These are phyloP conservation scores for Marasmius tenuissimus DNA, from an alignment of 1,284 basidiomycete species.

Conservation along the genomic window DNA sequence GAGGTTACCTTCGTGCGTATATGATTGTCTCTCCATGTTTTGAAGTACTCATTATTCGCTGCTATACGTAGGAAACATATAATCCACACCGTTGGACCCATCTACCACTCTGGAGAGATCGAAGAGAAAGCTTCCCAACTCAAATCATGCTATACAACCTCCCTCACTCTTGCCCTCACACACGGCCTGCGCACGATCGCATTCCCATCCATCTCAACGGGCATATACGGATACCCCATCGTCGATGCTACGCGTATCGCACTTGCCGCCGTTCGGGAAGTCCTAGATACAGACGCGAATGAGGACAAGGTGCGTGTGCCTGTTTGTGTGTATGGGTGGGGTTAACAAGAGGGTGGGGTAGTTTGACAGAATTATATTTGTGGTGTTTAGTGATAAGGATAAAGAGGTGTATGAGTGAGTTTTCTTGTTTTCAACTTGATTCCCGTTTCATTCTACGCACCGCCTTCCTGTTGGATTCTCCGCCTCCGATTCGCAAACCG, in stretches of 20 bases:
- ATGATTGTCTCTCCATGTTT: slow-evolving; percentile 4
- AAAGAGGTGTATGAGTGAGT: slow-evolving; percentile 64
- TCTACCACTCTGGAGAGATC: slow-evolving; percentile 54
- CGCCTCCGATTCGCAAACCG: too few species aligned
- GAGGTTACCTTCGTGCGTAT: slow-evolving; percentile 65
- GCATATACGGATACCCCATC: slow-evolving; percentile 79
- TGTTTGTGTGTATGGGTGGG: neutral
- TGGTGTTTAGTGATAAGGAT: slow-evolving; percentile 70
- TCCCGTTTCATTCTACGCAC: too few species aligned
- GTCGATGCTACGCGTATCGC: slow-evolving; percentile 71
- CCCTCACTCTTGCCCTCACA: slow-evolving; percentile 62
- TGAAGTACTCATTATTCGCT: neutral
- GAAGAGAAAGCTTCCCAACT: slow-evolving; percentile 74
- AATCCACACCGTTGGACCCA: slow-evolving; percentile 90
- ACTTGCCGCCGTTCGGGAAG: slow-evolving; percentile 55
- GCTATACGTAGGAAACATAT: slow-evolving; percentile 67
- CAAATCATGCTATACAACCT: slow-evolving; percentile 70
- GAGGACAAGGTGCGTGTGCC: slow-evolving; percentile 45
- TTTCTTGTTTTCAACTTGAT: neutral
- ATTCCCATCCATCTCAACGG: slow-evolving; percentile 81
- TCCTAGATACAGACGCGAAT: slow-evolving; percentile 49
- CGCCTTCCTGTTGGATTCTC: too few species aligned
- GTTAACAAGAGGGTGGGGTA: slow-evolving; percentile 24
- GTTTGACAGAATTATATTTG: slow-evolving; percentile 75
- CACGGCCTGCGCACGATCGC: slow-evolving; percentile 68